phyloP scores from a whole-genome alignment of 208 protist species.

The Trichomonas tenax region DNA sequence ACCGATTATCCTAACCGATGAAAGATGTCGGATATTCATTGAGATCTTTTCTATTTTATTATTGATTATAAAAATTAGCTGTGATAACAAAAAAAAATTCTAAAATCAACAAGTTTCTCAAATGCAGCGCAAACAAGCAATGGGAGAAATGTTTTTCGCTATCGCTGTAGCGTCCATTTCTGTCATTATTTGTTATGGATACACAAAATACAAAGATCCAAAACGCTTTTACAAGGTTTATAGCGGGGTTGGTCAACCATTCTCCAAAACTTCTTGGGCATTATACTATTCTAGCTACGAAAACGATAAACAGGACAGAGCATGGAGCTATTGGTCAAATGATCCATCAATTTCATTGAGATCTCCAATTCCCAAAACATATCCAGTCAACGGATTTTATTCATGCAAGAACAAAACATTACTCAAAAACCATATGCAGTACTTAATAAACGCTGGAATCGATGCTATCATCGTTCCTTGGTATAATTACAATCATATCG shows the following conservation, averaged over 20 bases:
- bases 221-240: neutral
- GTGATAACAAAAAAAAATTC: too few species aligned
- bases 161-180: neutral
- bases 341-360: neutral
- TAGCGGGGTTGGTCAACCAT: neutral
- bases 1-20: neutral
- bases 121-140: neutral
- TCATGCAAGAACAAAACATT: neutral
- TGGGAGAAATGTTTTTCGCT: neutral
- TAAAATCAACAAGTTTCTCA: neutral
- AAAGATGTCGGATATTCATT: neutral
- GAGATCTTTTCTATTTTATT: neutral
- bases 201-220: neutral
- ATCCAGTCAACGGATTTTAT: neutral
- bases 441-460: neutral
- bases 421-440: neutral
- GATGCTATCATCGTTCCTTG: neutral
- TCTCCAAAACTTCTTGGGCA: neutral
- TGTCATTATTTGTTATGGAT: neutral
- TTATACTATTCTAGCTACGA: neutral
- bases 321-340: neutral
- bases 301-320: neutral
- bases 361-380: neutral
- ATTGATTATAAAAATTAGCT: neutral
- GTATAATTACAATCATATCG: neutral